Percentiles rank a stretch among this genome's conserved stretches.
phyloP scores from a whole-genome alignment of 345 rosid genomes.

The Citrus reticulata region DNA sequence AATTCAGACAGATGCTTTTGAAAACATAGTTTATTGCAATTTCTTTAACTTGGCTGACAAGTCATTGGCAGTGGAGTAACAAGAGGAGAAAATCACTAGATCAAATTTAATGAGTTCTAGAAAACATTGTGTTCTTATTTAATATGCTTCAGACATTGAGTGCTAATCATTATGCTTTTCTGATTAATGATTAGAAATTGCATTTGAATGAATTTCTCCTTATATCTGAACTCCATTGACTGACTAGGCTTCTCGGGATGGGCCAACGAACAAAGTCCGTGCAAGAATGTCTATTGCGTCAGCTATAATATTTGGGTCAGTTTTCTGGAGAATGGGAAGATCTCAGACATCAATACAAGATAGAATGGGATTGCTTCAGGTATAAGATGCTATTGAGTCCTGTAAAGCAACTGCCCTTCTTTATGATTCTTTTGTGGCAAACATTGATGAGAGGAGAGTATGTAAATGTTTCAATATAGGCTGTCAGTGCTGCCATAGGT shows the following conservation, averaged over 20 bases:
- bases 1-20: not conserved
- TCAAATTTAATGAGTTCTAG: not conserved
- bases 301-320: conserved; percentile 96
- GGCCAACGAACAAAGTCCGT: conserved; percentile 95
- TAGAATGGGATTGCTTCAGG: conserved; percentile 99
- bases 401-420: not conserved
- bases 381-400: conserved; percentile 23
- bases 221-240: conserved; percentile 21
- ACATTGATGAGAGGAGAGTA: not conserved
- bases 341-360: conserved; percentile 96
- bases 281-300: conserved; percentile 97
- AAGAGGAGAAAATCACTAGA: not conserved
- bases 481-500: not conserved
- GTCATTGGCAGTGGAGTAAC: conserved; percentile 1
- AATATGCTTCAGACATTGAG: conserved; percentile 1
- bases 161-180: conserved; percentile 2
- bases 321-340: conserved; percentile 95
- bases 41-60: not conserved
- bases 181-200: not conserved
- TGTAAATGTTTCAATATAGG: not conserved
- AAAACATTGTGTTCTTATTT: not conserved
- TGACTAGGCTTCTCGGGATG: conserved; percentile 90
- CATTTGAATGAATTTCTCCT: conserved; percentile 9
- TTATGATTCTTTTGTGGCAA: conserved; percentile 7
- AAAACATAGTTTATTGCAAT: conserved; percentile 4